phyloP scores from a whole-genome alignment of 176 grass and related monocot genomes.

The barley (Hordeum vulgare) region DNA sequence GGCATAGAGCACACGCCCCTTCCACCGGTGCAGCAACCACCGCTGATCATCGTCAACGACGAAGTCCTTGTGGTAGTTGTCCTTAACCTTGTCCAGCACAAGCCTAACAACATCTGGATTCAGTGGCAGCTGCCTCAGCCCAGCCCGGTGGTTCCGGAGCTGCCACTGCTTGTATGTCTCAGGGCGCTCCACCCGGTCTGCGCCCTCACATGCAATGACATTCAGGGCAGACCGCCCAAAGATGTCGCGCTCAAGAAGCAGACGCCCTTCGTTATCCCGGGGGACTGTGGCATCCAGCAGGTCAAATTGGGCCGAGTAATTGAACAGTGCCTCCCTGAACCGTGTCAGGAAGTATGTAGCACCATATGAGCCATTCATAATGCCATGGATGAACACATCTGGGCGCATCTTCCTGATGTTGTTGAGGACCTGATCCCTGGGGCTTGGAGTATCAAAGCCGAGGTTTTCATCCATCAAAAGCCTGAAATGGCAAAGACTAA shows the following conservation, averaged over 20 bases:
- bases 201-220: conserved; percentile 33
- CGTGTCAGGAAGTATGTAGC: conserved; percentile 30
- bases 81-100: conserved; percentile 32
- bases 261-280: neutral
- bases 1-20: conserved; percentile 39
- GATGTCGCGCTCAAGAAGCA: conserved; percentile 13
- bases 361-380: conserved; percentile 27
- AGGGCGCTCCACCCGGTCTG: conserved; percentile 34
- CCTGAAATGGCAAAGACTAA: conserved; percentile 5
- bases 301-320: conserved; percentile 13
- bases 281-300: conserved; percentile 20
- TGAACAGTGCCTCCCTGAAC: conserved; percentile 24
- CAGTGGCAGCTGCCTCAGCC: conserved; percentile 14
- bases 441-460: conserved; percentile 2
- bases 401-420: conserved; percentile 38
- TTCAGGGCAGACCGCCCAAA: conserved; percentile 8
- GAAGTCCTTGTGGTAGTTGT: conserved; percentile 47
- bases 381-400: conserved; percentile 41
- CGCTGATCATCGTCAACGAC: conserved; percentile 27
- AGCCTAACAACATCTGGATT: conserved; percentile 27
- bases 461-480: conserved; percentile 30
- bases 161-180: conserved; percentile 45
- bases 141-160: conserved; percentile 19
- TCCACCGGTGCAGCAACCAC: conserved; percentile 40
- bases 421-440: conserved; percentile 24